phyloP scores from a whole-genome alignment of 208 protist genomes.

The Entamoeba moshkovskii region DNA sequence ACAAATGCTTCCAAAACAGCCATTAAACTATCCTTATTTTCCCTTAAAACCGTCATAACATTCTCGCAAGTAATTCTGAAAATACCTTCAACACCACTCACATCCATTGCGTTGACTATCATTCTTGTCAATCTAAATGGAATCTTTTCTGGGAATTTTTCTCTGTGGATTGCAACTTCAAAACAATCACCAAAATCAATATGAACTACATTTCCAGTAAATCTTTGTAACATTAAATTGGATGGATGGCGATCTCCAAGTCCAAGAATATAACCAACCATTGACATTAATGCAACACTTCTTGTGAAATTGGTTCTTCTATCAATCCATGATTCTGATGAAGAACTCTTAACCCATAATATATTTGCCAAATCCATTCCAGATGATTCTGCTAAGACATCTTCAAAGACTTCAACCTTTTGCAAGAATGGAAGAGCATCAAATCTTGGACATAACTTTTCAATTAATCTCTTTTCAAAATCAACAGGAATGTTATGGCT shows the following conservation, averaged over 20 bases:
- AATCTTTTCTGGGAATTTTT: constrained; percentile 92
- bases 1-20: constrained; percentile 98
- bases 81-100: constrained; percentile 88
- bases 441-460: constrained; percentile 61
- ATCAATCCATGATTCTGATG: constrained; percentile 87
- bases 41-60: constrained; percentile 85
- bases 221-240: constrained; percentile 96
- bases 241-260: constrained; percentile 94
- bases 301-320: constrained; percentile 88
- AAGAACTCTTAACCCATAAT: constrained; percentile 84
- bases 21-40: constrained; percentile 90
- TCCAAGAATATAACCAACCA: constrained; percentile 59
- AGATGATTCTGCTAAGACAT: constrained; percentile 17
- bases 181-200: constrained; percentile 99
- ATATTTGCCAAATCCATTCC: constrained; percentile 54
- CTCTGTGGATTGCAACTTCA: constrained; percentile 86
- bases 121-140: constrained; percentile 97
- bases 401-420: constrained; percentile 69
- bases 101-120: constrained; percentile 89
- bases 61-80: constrained; percentile 88
- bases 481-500: constrained; percentile 54
- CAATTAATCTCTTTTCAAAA: constrained; percentile 46
- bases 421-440: constrained; percentile 82
- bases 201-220: constrained; percentile 90
- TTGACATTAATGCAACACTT: constrained; percentile 94